These are phyloP conservation scores for Cryphonectria carpinicola DNA, from an alignment of 2,329 filamentous ascomycete genomes.

Conservation along the genomic window DNA sequence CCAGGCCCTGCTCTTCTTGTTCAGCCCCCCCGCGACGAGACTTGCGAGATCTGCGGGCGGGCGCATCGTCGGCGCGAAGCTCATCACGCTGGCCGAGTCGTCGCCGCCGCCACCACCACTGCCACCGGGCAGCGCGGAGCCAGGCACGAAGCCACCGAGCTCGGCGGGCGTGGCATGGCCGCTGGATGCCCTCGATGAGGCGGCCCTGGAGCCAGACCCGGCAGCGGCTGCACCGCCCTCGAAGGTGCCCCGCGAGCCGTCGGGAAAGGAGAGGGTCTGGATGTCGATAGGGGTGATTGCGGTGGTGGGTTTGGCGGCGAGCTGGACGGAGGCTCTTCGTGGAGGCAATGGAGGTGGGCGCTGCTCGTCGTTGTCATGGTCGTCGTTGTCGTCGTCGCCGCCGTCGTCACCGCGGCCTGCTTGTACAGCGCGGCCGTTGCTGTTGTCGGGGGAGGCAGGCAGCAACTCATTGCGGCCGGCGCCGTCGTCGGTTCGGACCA, in stretches of 20 bases:
- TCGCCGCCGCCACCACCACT: slow-evolving; percentile 56
- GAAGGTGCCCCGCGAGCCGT: slow-evolving; percentile 69
- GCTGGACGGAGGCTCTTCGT: slow-evolving; percentile 28
- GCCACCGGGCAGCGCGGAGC: slow-evolving; percentile 23
- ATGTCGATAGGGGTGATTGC: slow-evolving; percentile 82
- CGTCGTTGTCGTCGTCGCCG: slow-evolving; percentile 23
- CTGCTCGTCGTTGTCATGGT: slow-evolving; percentile 25
- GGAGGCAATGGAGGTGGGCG: slow-evolving; percentile 37
- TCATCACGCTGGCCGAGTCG: slow-evolving; percentile 68
- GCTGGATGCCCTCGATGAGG: slow-evolving; percentile 40
- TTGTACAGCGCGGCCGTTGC: slow-evolving; percentile 14
- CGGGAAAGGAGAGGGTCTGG: slow-evolving; percentile 74
- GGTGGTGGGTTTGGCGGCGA: slow-evolving; percentile 69
- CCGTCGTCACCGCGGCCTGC: neutral
- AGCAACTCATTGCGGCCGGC: slow-evolving; percentile 27
- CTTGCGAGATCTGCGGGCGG: slow-evolving; percentile 77
- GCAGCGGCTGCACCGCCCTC: slow-evolving; percentile 38
- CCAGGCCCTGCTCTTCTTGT: slow-evolving; percentile 70
- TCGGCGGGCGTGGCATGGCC: slow-evolving; percentile 43
- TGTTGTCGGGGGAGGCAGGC: slow-evolving; percentile 9
- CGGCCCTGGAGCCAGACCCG: slow-evolving; percentile 27
- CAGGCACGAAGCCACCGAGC: slow-evolving; percentile 27
- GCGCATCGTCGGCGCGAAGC: slow-evolving; percentile 66
- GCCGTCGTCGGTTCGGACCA: slow-evolving; percentile 32
- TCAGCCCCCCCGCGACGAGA: slow-evolving; percentile 73